Conservation (phyloP, 176 grass and related monocot genomes). For the Oryza glaberrima region DNA sequence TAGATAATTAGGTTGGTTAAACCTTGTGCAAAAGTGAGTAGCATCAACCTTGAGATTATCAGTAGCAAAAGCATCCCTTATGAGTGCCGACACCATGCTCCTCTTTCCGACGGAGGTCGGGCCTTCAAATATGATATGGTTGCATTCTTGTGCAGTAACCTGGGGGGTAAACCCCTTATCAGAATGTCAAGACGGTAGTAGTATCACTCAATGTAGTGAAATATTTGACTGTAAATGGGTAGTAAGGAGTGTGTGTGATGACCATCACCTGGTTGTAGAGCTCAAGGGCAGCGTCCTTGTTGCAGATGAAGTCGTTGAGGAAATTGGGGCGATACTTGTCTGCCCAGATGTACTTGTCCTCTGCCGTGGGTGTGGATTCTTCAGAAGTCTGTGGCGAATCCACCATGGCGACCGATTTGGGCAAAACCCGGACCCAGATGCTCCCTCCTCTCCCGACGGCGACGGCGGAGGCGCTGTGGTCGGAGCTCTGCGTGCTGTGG, state of each 20-base stretch:
- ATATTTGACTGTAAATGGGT: neutral
- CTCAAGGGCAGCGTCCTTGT: constrained; percentile 39
- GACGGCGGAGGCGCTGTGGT: neutral
- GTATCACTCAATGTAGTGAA: neutral
- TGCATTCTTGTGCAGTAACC: constrained; percentile 30
- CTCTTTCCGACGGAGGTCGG: constrained; percentile 56
- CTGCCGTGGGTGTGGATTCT: neutral
- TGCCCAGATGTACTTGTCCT: constrained; percentile 61
- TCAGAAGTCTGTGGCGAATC: neutral
- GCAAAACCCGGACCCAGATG: constrained; percentile 34
- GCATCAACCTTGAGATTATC: constrained; percentile 39
- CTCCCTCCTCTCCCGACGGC: constrained; percentile 11
- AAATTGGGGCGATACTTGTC: constrained; percentile 56
- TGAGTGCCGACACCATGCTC: constrained; percentile 60
- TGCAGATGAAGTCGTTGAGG: constrained; percentile 67
- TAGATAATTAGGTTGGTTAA: neutral
- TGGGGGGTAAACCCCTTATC: constrained; percentile 16
- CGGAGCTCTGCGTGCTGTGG: constrained; percentile 4
- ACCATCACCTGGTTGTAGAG: constrained; percentile 44
- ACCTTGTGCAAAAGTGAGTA: neutral
- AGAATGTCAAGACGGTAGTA: neutral
- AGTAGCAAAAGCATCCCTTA: constrained; percentile 59
- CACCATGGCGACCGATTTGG: neutral
- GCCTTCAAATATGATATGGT: constrained; percentile 68
- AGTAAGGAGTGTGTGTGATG: neutral